Evolutionary conservation across 176 grass and related monocot genomes (phyloP), one percentile per base, ranked within the genome.

Genomic region (Areca catechu): DNA sequence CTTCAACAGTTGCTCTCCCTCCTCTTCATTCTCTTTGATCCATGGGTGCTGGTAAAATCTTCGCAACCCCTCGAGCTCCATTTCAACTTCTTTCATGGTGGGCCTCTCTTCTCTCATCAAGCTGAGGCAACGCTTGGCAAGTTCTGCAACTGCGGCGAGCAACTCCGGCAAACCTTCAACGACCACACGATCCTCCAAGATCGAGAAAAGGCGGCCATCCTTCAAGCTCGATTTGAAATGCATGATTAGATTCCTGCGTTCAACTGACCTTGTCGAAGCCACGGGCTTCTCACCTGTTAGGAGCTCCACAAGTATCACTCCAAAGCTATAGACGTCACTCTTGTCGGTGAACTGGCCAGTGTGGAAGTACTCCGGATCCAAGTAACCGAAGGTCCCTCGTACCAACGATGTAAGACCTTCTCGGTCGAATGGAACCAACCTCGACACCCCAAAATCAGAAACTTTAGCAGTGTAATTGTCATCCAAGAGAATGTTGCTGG

Each of bases 281-380:
- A 86, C 51, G 48, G 77, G 66, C 56, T 65, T 86, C 68, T 63
- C 69, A 15, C 77, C 59, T 0, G 72, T 85, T 22, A 85, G 62
- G 6, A 85, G 72, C 82, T 85, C 82, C 24, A 80, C 66, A 16
- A 85, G 20, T 16, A 85, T 71, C 15, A 85, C 71, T 0, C 51
- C 77, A 57, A 80, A 73, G 57, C 77, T 85, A 25, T 85, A 85
- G 17, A 85, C 82, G 24, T 83, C 81, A 54, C 75, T 74, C 70
- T 83, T 78, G 24, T 48, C 24, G 3, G 76, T 84, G 3, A 86
- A 73, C 53, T 61, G 77, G 49, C 73, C 68, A 27, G 68, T 80
- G 5, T 50, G 43, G 34, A 86, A 7, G 24, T 77, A 81, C 62
- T 86, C 83, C 5, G 83, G 83, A 57, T 86, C 77, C 15, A 86